Base-by-base conservation (phyloP, 352 stramenopile species). In the Sclerospora graminicola region DNA sequence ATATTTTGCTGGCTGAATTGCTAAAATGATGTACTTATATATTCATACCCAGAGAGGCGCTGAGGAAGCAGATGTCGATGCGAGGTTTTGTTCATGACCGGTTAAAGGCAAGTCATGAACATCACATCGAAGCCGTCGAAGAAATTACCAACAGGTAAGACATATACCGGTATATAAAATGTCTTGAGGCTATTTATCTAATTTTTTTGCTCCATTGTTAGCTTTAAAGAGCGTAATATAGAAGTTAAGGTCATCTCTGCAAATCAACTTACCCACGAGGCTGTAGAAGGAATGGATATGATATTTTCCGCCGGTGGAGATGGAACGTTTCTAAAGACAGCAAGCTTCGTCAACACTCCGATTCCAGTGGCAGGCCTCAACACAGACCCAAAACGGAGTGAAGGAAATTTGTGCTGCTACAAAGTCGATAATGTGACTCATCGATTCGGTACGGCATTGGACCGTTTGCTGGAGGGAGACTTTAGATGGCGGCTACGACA, bases 21-120 rank as follows among this genome's bases (percentile, higher is more conserved):
- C 42, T 67, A n/a, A 46, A 38, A 15, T 38, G 24, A 38, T 20
- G 11, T 39, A 20, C 38, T 33, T 57, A 20, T 13, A 60, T 14
- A 11, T 26, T 41, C n/a, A 60, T 42, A 38, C 49, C 11, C 32
- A 90, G 77, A n/a, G 81, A 93, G 55, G 79, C 76, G 15, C 50
- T 93, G 33, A 73, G 80, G 18, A 93, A 93, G 66, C 78, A 93
- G 64, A 90, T 93, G 81, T 93, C 81, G 1, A 89, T 93, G 81
- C 76, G 81, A 43, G 81, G 81, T 23, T 93, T 93, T 45, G 64
- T 93, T 21, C 86, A 90, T 57, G 81, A 93, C 31, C 76, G 81
- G 2, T 59, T 93, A 23, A 88, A 89, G 37, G 76, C 78, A 1
- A 93, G 78, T 31, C 81, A 93, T 46, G 81, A 93, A 35, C 81